Evolutionary conservation across 169 alveolate genomes (phyloP).

Genomic region (Cryptosporidium canis): DNA sequence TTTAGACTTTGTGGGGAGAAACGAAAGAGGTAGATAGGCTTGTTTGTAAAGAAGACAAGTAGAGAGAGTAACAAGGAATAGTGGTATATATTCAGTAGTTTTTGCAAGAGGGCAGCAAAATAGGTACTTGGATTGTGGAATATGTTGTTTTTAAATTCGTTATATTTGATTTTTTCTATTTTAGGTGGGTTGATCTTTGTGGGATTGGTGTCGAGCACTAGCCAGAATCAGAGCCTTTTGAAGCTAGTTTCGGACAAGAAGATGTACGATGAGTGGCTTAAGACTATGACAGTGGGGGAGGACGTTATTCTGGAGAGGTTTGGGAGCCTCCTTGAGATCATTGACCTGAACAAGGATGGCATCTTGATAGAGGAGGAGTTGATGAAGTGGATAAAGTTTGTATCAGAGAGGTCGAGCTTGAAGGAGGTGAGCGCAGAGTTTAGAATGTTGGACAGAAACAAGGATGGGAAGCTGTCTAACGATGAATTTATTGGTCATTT

Average conservation of each 20-base stretch:
- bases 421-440: slow-evolving; percentile 49
- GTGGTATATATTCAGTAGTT: too few species aligned
- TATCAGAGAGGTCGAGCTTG: slow-evolving; percentile 29
- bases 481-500: slow-evolving; percentile 33
- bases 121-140: not conserved
- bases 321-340: not conserved
- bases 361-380: slow-evolving; percentile 17
- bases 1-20: too few species aligned
- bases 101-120: too few species aligned
- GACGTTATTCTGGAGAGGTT: slow-evolving; percentile 17
- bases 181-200: not conserved
- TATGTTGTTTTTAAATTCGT: not conserved
- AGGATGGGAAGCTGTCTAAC: not conserved
- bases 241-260: slow-evolving; percentile 26
- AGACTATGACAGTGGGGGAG: slow-evolving; percentile 27
- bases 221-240: not conserved
- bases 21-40: too few species aligned
- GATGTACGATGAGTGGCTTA: slow-evolving; percentile 56
- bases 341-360: slow-evolving; percentile 16
- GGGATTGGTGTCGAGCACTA: not conserved
- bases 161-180: not conserved
- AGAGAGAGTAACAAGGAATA: too few species aligned
- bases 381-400: slow-evolving; percentile 22
- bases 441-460: slow-evolving; percentile 28
- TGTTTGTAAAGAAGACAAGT: too few species aligned